Percentiles rank a stretch among this genome's conserved stretches.
Conservation (phyloP, 352 stramenopile genomes). For the Halophytophthora batemanensis region DNA sequence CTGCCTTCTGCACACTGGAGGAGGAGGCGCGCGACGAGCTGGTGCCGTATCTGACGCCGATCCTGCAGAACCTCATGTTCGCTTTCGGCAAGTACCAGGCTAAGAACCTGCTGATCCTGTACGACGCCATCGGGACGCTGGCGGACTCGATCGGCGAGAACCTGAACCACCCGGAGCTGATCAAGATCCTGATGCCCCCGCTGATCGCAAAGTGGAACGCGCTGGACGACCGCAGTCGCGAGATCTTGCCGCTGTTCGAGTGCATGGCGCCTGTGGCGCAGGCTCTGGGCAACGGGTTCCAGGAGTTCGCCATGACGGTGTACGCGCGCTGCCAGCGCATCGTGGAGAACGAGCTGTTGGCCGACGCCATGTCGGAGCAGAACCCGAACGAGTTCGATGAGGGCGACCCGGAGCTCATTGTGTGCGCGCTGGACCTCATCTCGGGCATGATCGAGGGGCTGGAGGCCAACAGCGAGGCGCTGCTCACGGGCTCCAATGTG, state of each 20-base stretch:
- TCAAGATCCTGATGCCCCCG: conserved; percentile 91
- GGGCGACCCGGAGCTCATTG: conserved; percentile 87
- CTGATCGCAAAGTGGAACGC: conserved; percentile 93
- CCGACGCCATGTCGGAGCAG: conserved; percentile 76
- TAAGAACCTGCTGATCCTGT: conserved; percentile 94
- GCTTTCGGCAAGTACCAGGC: conserved; percentile 93
- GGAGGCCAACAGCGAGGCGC: conserved; percentile 61
- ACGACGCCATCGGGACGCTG: conserved; percentile 95
- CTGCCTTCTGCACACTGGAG: conserved; percentile 93
- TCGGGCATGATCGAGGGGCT: conserved; percentile 89
- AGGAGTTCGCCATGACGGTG: conserved; percentile 84
- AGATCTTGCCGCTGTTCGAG: conserved; percentile 88
- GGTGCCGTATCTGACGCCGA: conserved; percentile 90
- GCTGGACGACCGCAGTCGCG: conserved; percentile 70
- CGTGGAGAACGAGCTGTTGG: conserved; percentile 82
- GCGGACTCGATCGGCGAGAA: conserved; percentile 91
- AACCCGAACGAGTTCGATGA: conserved; percentile 77
- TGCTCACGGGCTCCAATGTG: conserved; percentile 83
- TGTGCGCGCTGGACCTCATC: conserved; percentile 87
- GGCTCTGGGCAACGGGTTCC: conserved; percentile 82
- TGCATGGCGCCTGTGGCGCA: conserved; percentile 85
- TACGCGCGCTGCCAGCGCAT: conserved; percentile 80
- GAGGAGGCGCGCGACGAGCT: conserved; percentile 93
- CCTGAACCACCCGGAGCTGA: conserved; percentile 91
- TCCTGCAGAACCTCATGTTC: conserved; percentile 91